Evolutionary conservation across 208 protist genomes (phyloP).

Genomic region (Leishmania mexicana): DNA sequence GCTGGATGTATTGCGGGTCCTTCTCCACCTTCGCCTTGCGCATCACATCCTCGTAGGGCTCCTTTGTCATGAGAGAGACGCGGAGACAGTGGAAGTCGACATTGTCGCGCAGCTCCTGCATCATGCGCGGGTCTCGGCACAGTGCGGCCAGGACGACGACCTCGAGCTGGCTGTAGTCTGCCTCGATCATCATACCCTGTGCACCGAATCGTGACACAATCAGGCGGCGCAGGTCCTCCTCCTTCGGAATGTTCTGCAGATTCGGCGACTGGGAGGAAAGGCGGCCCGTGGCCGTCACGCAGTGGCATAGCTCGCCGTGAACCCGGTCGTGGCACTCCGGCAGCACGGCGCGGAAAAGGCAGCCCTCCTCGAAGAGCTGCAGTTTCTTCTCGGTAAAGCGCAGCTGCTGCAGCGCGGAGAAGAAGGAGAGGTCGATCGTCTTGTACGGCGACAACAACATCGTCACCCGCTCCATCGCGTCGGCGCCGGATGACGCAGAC

Average conservation of each 20-base stretch:
- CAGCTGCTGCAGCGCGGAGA: constrained; percentile 87
- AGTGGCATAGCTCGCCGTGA: constrained; percentile 90
- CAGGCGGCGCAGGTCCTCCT: constrained; percentile 82
- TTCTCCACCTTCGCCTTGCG: constrained; percentile 83
- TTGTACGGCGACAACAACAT: constrained; percentile 78
- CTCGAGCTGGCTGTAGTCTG: constrained; percentile 92
- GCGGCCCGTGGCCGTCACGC: constrained; percentile 86
- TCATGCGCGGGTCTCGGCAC: constrained; percentile 84
- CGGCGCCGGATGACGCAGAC: constrained; percentile 75
- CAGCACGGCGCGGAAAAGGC: constrained; percentile 86
- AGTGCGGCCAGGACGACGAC: constrained; percentile 91
- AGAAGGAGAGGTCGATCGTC: constrained; percentile 88
- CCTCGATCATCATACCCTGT: constrained; percentile 88
- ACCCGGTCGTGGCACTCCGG: constrained; percentile 85
- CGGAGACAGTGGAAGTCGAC: constrained; percentile 92
- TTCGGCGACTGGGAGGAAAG: constrained; percentile 91
- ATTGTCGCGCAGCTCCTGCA: constrained; percentile 82
- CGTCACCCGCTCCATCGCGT: constrained; percentile 90
- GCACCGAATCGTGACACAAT: constrained; percentile 86
- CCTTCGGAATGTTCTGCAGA: constrained; percentile 89
- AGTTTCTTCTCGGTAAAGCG: constrained; percentile 92
- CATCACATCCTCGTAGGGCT: constrained; percentile 89
- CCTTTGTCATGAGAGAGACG: constrained; percentile 89
- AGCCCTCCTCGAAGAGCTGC: constrained; percentile 90
- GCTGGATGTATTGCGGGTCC: constrained; percentile 86